phyloP scores from a whole-genome alignment of 352 stramenopile species.

The Phytophthora meadii region DNA sequence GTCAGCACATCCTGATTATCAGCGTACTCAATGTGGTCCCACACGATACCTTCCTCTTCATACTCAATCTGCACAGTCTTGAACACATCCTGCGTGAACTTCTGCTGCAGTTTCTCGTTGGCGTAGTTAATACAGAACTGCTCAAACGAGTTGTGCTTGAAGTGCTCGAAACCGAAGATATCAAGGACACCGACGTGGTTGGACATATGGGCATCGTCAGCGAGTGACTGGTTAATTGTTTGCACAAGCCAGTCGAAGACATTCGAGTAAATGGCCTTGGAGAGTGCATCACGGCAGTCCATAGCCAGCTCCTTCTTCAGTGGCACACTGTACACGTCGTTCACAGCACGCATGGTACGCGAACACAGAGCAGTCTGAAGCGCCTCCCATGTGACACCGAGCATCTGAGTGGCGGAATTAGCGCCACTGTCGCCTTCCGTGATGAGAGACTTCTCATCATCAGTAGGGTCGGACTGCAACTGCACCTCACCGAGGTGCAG shows the following conservation, averaged over 20 bases:
- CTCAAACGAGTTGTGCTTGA: conserved; percentile 96
- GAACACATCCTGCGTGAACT: conserved; percentile 92
- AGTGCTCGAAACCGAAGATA: conserved; percentile 99
- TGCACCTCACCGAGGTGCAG: conserved; percentile 95
- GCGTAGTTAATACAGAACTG: conserved; percentile 95
- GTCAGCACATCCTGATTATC: conserved; percentile 91
- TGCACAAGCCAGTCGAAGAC: conserved; percentile 97
- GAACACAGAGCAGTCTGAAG: conserved; percentile 94
- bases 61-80: conserved; percentile 96
- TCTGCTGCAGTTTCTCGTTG: conserved; percentile 94
- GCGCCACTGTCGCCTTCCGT: conserved; percentile 48
- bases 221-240: conserved; percentile 92
- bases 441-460: conserved; percentile 86
- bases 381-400: conserved; percentile 90
- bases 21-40: conserved; percentile 92
- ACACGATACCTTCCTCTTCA: conserved; percentile 93
- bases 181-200: conserved; percentile 96
- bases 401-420: conserved; percentile 73
- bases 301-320: conserved; percentile 88
- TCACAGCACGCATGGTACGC: conserved; percentile 85
- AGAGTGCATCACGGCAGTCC: conserved; percentile 94
- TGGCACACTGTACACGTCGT: conserved; percentile 73
- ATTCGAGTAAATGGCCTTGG: conserved; percentile 97
- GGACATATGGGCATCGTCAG: conserved; percentile 78
- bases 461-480: conserved; percentile 71